Base-by-base conservation (phyloP, 768 basidiomycete species). In the Lactarius hengduanensis region DNA sequence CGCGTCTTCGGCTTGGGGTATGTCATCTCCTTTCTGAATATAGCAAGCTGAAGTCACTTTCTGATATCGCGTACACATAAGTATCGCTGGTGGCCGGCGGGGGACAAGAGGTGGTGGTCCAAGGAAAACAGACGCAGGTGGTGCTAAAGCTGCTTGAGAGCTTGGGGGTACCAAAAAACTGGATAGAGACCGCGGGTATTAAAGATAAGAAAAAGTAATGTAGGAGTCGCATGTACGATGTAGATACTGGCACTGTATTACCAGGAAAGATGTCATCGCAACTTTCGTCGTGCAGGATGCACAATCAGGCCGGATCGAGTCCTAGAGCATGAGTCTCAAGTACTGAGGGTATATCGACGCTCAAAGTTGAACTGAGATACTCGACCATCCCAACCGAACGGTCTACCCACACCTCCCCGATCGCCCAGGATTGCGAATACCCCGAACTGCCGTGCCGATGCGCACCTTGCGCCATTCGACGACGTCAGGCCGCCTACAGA, bases 1-100 rank as follows among this genome's bases (percentile, higher is more conserved):
- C 72, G 92, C 94, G 1, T 86, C 88, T 54, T 83, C 92, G 13
- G 90, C 94, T 4, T 87, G 90, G 54, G 84, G 91, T 90, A 65
- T 57, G 85, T 32, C 5, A 30, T 30, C 7, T 74, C 22, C 55
- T 11, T 55, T 56, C 38, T 61, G 26, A 54, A 18, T 58, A 20
- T 15, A 63, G 15, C 34, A 11, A 36, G 10, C 18, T 62, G 1
- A 32, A 22, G 4, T 11, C 11, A 3, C 4, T 43, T 59, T 38
- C 38, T 64, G 50, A 53, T 28, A 30, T 58, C 22, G n/a, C 57
- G 34, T 56, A 32, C 4, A 20, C 7, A 40, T 28, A 71, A 91
- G 90, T 89, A 16, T 83, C 86, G 0, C 84, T 86, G 0, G 62
- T 82, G 20, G 79, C 78, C 5, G 87, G 89, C 0, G 78, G 83